These are phyloP conservation scores for Penicillium sp. DNA, from an alignment of 2,329 filamentous ascomycete genomes.

Conservation along the genomic window DNA sequence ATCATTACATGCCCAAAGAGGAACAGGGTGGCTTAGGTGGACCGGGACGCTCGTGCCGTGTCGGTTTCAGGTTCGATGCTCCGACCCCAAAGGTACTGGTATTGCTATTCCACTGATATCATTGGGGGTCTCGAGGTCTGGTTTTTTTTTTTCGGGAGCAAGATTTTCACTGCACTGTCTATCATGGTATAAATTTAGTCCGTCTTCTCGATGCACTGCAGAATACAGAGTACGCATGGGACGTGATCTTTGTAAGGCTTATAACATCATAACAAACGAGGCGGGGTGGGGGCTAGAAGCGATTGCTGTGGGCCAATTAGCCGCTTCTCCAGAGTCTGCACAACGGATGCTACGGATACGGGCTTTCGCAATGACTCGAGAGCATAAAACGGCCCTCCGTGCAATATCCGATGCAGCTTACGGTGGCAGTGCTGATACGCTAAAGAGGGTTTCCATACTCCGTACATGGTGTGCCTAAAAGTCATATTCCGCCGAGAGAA, in stretches of 20 bases:
- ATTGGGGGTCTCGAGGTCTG: not conserved
- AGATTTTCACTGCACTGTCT: not conserved
- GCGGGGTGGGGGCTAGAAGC: not conserved
- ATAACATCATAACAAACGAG: not conserved
- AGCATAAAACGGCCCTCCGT: not conserved
- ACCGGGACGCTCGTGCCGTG: conserved; percentile 25
- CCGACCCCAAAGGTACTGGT: conserved; percentile 16
- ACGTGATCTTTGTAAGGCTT: not conserved
- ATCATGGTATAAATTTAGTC: not conserved
- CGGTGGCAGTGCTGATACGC: conserved; percentile 1
- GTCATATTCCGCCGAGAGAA: too few relatives aligned
- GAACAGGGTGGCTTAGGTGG: conserved; percentile 20
- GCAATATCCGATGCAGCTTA: not conserved
- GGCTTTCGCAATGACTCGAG: not conserved
- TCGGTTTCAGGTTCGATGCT: conserved; percentile 33
- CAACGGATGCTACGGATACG: conserved; percentile 1
- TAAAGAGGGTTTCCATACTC: too few relatives aligned
- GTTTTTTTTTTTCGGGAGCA: not conserved
- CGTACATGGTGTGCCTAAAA: too few relatives aligned
- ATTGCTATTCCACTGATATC: conserved; percentile 3
- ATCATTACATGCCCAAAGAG: not conserved
- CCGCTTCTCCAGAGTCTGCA: conserved; percentile 6
- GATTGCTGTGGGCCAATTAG: conserved; percentile 7
- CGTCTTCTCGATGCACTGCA: too few relatives aligned
- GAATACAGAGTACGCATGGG: not conserved